Base-by-base conservation (phyloP, 164 flowering plant species). In the Litsea cubeba region DNA sequence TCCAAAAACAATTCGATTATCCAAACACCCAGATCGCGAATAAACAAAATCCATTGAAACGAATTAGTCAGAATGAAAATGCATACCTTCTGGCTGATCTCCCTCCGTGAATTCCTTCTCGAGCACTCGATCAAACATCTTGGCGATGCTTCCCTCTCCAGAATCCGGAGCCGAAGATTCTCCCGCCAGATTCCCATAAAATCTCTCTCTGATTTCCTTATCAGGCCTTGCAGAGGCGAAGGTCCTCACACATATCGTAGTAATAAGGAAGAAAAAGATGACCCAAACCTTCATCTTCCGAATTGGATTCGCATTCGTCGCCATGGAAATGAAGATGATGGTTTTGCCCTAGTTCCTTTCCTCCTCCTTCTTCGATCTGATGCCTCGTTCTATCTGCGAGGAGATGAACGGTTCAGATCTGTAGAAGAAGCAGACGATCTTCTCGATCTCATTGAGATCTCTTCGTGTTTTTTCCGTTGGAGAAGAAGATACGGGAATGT, bases 21-120 rank as follows among this genome's bases (percentile, higher is more conserved):
- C 67, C 12, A 64, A 12, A 8, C 46, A 40, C 10, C 46, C 46
- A 40, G 10, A 40, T 0, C 8, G 46, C 46, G 1, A 1, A 40
- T 40, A 40, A 8, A 63, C 24, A 22, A 63, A 63, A 6, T 63
- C 25, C 25, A 30, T 66, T 32, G 18, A 28, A 30, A 26, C 17
- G 40, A 28, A 65, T 26, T 0, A 57, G 18, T 11, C 74, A 50
- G 60, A 50, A 70, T 7, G 50, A 70, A 50, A 65, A 12, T 18
- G 30, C 76, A 11, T 24, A 91, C 99, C 98, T 85, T 91, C 93
- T 72, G 92, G 89, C 72, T 87, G 93, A 74, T 95, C 97, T 64
- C 88, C 90, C 50, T 93, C 99, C 17, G 94, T 75, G 73, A 95
- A 95, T 83, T 95, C 99, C 75, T 93, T 93, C 85, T 93, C 93